These are phyloP conservation scores for Tephrocybe sp. DNA, from an alignment of 768 basidiomycete species.

Conservation along the genomic window DNA sequence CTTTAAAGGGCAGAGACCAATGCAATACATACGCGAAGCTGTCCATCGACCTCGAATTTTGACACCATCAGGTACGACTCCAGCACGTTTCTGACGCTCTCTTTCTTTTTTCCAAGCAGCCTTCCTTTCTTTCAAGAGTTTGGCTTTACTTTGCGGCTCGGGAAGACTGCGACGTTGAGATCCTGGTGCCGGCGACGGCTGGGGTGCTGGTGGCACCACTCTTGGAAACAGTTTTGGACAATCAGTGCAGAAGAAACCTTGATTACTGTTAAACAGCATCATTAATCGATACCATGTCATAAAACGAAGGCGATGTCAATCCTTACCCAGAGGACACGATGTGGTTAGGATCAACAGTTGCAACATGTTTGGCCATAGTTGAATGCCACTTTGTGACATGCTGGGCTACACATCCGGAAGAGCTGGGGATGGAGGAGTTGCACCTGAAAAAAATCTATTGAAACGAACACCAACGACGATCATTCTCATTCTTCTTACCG, in stretches of 20 bases:
- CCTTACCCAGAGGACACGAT: conserved; percentile 60
- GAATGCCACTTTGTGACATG: conserved; percentile 60
- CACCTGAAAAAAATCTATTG: conserved; percentile 38
- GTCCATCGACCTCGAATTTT: conserved; percentile 60
- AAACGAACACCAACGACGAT: too few species aligned
- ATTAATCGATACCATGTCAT: conserved; percentile 7
- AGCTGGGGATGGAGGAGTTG: conserved; percentile 48
- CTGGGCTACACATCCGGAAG: conserved; percentile 41
- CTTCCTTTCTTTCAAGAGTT: conserved; percentile 47
- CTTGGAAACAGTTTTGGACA: conserved; percentile 56
- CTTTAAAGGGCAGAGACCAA: background rate
- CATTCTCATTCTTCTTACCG: conserved; percentile 33
- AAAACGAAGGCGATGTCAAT: background rate
- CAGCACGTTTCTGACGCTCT: conserved; percentile 31
- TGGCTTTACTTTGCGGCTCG: conserved; percentile 43
- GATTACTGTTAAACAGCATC: conserved; percentile 28
- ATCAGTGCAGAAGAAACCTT: conserved; percentile 57
- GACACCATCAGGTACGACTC: conserved; percentile 36
- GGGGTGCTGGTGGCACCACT: conserved; percentile 32
- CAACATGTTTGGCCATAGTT: conserved; percentile 42
- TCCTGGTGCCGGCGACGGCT: conserved; percentile 38
- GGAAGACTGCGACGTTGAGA: conserved; percentile 33
- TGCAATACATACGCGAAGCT: conserved; percentile 42
- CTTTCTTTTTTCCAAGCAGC: conserved; percentile 45
- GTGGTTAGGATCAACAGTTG: conserved; percentile 56